A percentile compares a stretch with the other conserved stretches of the same genome.
Conservation (phyloP, 805 yeast genomes). For the Danielia oregonensis region DNA sequence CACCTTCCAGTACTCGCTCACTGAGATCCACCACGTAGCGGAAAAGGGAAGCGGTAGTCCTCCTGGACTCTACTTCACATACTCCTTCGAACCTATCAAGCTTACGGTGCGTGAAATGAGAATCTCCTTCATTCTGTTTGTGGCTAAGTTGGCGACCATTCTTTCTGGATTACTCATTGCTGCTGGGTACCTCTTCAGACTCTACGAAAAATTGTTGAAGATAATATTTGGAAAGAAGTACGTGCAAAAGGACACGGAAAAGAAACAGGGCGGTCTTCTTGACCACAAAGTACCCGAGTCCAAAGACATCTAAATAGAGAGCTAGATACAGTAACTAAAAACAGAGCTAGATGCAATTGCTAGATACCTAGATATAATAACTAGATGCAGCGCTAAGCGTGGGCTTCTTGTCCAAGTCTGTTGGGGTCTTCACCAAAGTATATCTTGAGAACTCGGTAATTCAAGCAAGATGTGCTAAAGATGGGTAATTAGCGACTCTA, state of each 20-base stretch:
- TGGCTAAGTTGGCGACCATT: slow-evolving; percentile 75
- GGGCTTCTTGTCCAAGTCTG: too few relatives aligned
- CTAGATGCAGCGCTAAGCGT: too few relatives aligned
- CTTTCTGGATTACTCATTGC: slow-evolving; percentile 75
- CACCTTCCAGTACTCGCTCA: slow-evolving; percentile 82
- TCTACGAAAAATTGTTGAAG: slow-evolving; percentile 51
- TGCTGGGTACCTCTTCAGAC: slow-evolving; percentile 61
- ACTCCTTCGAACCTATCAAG: slow-evolving; percentile 85
- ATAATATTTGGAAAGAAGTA: slow-evolving; percentile 57
- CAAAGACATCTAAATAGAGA: slow-evolving; percentile 6
- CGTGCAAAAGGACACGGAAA: slow-evolving; percentile 47
- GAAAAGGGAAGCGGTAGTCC: slow-evolving; percentile 17
- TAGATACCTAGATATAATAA: too few relatives aligned
- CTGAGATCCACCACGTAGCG: slow-evolving; percentile 41
- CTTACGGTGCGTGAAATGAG: slow-evolving; percentile 67
- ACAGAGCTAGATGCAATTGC: too few relatives aligned
- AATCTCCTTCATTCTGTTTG: slow-evolving; percentile 71
- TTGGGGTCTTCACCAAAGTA: too few relatives aligned
- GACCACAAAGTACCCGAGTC: slow-evolving; percentile 8
- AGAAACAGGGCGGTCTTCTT: slow-evolving; percentile 31
- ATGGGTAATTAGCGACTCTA: too few relatives aligned
- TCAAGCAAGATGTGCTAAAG: too few relatives aligned
- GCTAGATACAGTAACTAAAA: too few relatives aligned
- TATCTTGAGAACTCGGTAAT: too few relatives aligned
- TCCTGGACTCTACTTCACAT: slow-evolving; percentile 81